These are phyloP conservation scores for Casuarina glauca DNA, from an alignment of 306 rosid genomes.

Conservation along the genomic window DNA sequence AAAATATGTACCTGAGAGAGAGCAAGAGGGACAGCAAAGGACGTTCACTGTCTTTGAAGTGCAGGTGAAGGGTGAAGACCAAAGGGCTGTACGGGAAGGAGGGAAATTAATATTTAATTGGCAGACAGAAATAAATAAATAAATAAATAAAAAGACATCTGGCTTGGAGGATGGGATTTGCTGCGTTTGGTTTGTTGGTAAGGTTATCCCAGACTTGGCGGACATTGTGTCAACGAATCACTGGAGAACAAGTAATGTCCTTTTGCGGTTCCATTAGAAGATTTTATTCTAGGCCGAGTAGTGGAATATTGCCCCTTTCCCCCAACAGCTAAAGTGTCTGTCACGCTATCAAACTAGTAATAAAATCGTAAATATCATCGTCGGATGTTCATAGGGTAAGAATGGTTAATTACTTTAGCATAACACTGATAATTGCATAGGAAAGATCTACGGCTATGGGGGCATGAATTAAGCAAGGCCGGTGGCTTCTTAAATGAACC, in stretches of 20 bases:
- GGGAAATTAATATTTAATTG: conserved; percentile 8
- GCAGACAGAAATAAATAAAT: not conserved
- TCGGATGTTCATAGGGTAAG: no score
- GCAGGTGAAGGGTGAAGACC: conserved; percentile 20
- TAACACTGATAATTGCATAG: no score
- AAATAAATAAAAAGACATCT: not conserved
- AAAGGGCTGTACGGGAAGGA: conserved; percentile 15
- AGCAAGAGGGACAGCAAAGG: not conserved
- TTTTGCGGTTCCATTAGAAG: not conserved
- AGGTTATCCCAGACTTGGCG: not conserved
- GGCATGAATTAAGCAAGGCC: no score
- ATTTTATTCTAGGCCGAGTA: not conserved
- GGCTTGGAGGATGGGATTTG: not conserved
- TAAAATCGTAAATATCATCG: no score
- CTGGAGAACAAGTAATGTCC: not conserved
- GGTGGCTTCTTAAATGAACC: no score
- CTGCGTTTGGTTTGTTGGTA: not conserved
- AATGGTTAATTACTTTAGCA: no score
- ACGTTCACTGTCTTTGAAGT: conserved; percentile 10
- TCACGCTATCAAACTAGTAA: no score
- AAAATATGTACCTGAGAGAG: not conserved
- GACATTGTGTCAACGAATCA: not conserved
- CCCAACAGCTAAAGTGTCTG: no score
- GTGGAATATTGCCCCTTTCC: no score
- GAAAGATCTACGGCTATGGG: no score